These are phyloP conservation scores for Fusarium concolor DNA, from an alignment of 2,329 filamentous ascomycete genomes.

Conservation along the genomic window DNA sequence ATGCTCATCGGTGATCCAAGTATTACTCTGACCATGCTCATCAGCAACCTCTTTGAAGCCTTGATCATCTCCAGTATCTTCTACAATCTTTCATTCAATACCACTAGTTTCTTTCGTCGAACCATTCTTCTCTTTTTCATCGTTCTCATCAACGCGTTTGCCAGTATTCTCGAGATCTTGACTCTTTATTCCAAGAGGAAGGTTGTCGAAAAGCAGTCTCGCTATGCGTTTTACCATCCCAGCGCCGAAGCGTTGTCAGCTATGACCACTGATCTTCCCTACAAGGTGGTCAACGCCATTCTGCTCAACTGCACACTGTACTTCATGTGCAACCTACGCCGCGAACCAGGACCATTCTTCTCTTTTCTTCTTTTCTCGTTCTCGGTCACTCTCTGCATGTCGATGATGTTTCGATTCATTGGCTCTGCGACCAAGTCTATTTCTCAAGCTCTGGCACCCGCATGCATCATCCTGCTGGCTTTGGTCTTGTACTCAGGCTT, in stretches of 20 bases:
- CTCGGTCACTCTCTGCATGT: slow-evolving; percentile 69
- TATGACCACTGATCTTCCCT: slow-evolving; percentile 35
- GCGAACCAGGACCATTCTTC: slow-evolving; percentile 63
- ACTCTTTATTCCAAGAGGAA: slow-evolving; percentile 43
- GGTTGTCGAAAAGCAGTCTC: slow-evolving; percentile 50
- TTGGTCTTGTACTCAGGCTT: slow-evolving; percentile 66
- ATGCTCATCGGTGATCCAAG: slow-evolving; percentile 26
- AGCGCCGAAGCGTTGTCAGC: slow-evolving; percentile 40
- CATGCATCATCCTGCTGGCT: slow-evolving; percentile 35
- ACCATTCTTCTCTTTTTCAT: slow-evolving; percentile 32
- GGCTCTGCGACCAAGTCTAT: slow-evolving; percentile 39
- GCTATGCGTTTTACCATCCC: slow-evolving; percentile 50
- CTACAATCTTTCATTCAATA: slow-evolving; percentile 23
- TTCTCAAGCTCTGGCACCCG: slow-evolving; percentile 40
- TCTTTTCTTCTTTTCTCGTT: slow-evolving; percentile 61
- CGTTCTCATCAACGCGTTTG: slow-evolving; percentile 37
- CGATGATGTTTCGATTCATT: slow-evolving; percentile 66
- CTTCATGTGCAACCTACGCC: slow-evolving; percentile 74
- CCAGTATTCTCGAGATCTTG: slow-evolving; percentile 38
- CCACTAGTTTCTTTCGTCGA: slow-evolving; percentile 25
- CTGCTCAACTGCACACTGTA: slow-evolving; percentile 63
- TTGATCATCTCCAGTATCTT: slow-evolving; percentile 36
- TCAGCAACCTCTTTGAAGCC: slow-evolving; percentile 32
- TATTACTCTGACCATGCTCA: slow-evolving; percentile 36
- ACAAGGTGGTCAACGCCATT: slow-evolving; percentile 44